These are phyloP conservation scores for Globisporangium ultimum DNA, from an alignment of 352 stramenopile species.

Conservation along the genomic window DNA sequence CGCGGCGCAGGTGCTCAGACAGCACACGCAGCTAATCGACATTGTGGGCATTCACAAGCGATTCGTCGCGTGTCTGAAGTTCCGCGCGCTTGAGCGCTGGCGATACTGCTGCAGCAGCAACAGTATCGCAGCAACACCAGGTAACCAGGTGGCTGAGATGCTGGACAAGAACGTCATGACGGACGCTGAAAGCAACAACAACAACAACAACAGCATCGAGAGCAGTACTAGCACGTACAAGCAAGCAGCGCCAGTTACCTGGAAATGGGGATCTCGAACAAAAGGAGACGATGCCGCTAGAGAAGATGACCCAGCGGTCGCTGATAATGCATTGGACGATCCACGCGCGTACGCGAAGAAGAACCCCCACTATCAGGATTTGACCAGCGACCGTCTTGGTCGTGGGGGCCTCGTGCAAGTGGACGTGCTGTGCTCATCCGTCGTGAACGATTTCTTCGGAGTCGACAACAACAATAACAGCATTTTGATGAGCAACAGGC, in stretches of 20 bases:
- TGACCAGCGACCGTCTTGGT: too few species aligned
- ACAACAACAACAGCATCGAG: slow-evolving; percentile 6
- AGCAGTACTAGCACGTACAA: too few species aligned
- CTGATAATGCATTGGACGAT: too few species aligned
- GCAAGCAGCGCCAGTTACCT: too few species aligned
- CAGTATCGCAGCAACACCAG: neutral
- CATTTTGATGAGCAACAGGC: too few species aligned
- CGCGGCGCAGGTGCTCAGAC: slow-evolving; percentile 11
- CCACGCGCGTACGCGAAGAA: too few species aligned
- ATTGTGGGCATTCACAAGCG: slow-evolving; percentile 28
- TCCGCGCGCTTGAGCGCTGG: slow-evolving; percentile 36
- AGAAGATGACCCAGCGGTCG: too few species aligned
- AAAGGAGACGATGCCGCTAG: too few species aligned
- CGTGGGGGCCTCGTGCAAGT: slow-evolving; percentile 9
- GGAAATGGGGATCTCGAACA: too few species aligned
- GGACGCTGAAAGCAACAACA: slow-evolving; percentile 1
- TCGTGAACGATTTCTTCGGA: slow-evolving; percentile 40
- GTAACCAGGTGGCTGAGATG: neutral
- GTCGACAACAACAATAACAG: neutral
- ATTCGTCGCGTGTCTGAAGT: slow-evolving; percentile 16
- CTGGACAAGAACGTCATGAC: slow-evolving; percentile 10
- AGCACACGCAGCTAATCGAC: slow-evolving; percentile 32
- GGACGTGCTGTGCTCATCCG: slow-evolving; percentile 40
- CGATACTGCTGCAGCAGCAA: slow-evolving; percentile 5
- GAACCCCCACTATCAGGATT: too few species aligned